Evolutionary conservation across 208 protist genomes (phyloP), one percentile per base, ranked within the genome.

Genomic region (Leishmania martiniquensis): DNA sequence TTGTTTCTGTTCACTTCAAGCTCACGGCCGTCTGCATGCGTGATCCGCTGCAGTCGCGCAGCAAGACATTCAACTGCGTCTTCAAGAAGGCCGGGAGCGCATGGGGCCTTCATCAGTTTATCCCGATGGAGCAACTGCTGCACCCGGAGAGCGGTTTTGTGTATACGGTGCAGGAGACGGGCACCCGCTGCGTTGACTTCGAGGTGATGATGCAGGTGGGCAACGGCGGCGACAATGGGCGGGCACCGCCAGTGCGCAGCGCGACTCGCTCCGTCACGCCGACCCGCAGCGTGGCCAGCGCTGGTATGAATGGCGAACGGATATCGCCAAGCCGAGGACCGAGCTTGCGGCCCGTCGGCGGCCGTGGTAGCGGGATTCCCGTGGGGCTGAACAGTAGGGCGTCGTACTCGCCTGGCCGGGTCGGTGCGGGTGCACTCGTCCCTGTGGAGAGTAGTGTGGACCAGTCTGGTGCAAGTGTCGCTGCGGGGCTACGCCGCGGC

Each of bases 61-160:
- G 85, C 57, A 93, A 95, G 78, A 88, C 87, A 1, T 97, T 97
- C 82, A 89, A 91, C 82, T 97, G 94, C 81, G 88, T 88, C 25
- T 97, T 96, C 78, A 91, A 91, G 68, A 93, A 92, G 79, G 85
- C 86, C 1, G 90, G 91, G 49, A 95, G 86, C 70, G 94, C 94
- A 20, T 97, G 92, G 91, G 94, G 94, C 7, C 85, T 97, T 72
- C 93, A 97, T 76, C 89, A 96, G 81, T 97, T 97, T 66, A 90
- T 96, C 55, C 67, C 85, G 15, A 82, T 96, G 39, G 66, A 81
- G 15, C 74, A 83, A 65, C 81, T 97, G 47, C 78, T 95, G 45
- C 73, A 88, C 54, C 79, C 88, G 12, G 87, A 93, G 44, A 80
- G 74, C 71, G 90, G 86, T 6, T 96, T 92, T 74, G 82, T 95